phyloP scores from a whole-genome alignment of 495 filamentous ascomycete species.

The Articulospora tetracladia region DNA sequence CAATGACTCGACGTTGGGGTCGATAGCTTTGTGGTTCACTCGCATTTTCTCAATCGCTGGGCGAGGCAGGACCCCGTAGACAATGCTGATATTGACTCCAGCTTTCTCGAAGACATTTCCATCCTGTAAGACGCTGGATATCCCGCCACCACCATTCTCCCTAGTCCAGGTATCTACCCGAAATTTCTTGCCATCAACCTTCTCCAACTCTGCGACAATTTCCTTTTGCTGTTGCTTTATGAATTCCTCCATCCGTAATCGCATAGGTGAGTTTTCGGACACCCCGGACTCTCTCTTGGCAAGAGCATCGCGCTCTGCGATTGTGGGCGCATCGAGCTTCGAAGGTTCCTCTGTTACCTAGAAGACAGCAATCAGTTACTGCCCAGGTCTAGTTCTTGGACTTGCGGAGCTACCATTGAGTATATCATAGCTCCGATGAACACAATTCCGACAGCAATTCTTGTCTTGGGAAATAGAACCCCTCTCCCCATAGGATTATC shows the following conservation, averaged over 20 bases:
- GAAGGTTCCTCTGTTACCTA: conserved; percentile 23
- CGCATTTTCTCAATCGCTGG: conserved; percentile 91
- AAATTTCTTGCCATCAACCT: conserved; percentile 80
- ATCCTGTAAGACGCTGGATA: conserved; percentile 91
- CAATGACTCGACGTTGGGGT: conserved; percentile 59
- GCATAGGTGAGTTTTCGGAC: conserved; percentile 81
- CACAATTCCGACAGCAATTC: conserved; percentile 57
- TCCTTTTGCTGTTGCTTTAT: conserved; percentile 87
- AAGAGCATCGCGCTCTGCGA: conserved; percentile 67
- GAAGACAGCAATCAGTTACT: conserved; percentile 5
- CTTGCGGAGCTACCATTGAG: conserved; percentile 52
- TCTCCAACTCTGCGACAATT: conserved; percentile 76
- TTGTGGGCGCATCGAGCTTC: conserved; percentile 37
- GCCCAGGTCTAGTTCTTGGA: neutral
- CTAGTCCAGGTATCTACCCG: conserved; percentile 81
- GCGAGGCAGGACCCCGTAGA: conserved; percentile 88
- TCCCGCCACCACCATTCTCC: conserved; percentile 74
- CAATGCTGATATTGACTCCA: conserved; percentile 89
- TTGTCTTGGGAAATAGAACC: conserved; percentile 48
- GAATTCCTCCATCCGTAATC: conserved; percentile 92
- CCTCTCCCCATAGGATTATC: conserved; percentile 19
- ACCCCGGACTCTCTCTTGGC: conserved; percentile 63
- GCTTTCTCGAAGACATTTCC: conserved; percentile 98
- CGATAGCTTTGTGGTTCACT: conserved; percentile 88
- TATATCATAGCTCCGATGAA: conserved; percentile 61